Conservation (phyloP, 192 early-diverging fungal species). For the Pecoramyces ruminantium region DNA sequence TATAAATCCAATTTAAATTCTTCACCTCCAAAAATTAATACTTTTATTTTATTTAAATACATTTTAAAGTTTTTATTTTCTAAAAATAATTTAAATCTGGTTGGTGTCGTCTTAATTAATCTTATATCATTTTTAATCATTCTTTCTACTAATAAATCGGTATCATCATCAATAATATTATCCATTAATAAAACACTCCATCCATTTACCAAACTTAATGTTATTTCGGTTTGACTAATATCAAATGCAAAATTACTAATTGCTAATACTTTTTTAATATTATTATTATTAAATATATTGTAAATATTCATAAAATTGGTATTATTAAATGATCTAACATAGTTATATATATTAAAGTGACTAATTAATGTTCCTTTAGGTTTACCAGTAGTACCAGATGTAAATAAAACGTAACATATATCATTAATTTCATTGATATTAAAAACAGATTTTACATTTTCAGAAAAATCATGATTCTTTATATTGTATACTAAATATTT, state of each 20-base stretch:
- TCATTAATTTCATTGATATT: neutral
- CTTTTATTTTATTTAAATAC: neutral
- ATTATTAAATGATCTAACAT: neutral
- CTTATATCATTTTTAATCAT: neutral
- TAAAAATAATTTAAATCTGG: neutral
- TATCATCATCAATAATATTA: neutral
- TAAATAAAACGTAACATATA: conserved; percentile 1
- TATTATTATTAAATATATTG: neutral
- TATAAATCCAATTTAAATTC: neutral
- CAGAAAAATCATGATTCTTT: neutral
- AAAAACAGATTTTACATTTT: neutral
- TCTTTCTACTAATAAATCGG: neutral
- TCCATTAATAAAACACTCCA: neutral
- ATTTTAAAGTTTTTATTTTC: neutral
- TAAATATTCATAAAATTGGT: neutral
- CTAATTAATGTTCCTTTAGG: conserved; percentile 9
- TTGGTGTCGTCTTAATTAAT: neutral
- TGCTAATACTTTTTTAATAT: neutral
- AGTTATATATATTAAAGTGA: conserved; percentile 7
- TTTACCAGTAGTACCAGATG: conserved; percentile 13
- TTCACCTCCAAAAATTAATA: neutral
- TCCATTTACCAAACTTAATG: neutral
- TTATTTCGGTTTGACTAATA: neutral
- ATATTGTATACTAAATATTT: neutral
- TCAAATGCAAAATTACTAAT: neutral